These are phyloP conservation scores for Mycena polygramma DNA, from an alignment of 768 basidiomycete genomes.

Conservation along the genomic window DNA sequence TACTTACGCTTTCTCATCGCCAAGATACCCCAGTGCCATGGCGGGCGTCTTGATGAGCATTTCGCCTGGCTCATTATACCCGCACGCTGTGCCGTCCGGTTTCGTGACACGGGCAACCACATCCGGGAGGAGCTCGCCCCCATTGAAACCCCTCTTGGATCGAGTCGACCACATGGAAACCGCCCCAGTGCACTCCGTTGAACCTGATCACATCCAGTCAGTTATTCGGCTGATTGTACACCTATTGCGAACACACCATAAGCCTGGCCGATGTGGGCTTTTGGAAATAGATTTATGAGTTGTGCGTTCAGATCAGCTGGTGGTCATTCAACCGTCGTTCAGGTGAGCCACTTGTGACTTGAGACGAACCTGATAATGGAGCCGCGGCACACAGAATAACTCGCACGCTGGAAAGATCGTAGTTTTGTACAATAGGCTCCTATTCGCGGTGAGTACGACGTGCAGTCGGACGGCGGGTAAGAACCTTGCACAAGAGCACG, in stretches of 20 bases:
- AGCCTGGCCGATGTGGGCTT: conserved; percentile 49
- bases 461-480: neutral
- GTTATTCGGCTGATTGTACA: neutral
- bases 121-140: conserved; percentile 58
- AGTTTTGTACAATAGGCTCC: conserved; percentile 50
- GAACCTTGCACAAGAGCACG: conserved; percentile 49
- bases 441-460: conserved; percentile 23
- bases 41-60: conserved; percentile 53
- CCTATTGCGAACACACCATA: conserved; percentile 43
- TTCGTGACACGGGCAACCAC: conserved; percentile 57
- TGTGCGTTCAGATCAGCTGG: conserved; percentile 46
- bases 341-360: neutral
- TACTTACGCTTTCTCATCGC: conserved; percentile 58
- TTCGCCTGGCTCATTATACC: conserved; percentile 58
- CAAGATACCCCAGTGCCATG: conserved; percentile 54
- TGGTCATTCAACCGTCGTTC: neutral
- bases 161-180: conserved; percentile 49
- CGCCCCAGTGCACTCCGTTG: conserved; percentile 59
- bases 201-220: conserved; percentile 44
- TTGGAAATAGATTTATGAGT: conserved; percentile 46
- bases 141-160: conserved; percentile 48
- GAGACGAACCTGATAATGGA: conserved; percentile 40
- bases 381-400: conserved; percentile 50
- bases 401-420: conserved; percentile 48
- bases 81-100: conserved; percentile 55